Evolutionary conservation across 2,329 filamentous ascomycete species (phyloP).

Genomic region (Colletotrichum sp.): DNA sequence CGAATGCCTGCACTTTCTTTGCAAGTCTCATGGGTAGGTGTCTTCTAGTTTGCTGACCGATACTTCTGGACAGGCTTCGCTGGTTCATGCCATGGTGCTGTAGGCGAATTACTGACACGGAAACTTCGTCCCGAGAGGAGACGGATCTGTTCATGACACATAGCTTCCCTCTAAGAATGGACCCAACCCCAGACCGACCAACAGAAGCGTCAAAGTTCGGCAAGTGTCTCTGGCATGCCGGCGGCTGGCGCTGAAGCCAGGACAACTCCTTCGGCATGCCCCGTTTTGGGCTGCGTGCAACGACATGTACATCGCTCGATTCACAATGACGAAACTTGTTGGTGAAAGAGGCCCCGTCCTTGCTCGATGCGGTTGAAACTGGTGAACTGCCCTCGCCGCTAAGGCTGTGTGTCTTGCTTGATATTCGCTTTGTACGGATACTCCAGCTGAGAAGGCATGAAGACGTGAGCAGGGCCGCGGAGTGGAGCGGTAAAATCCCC

Average conservation of each 20-base stretch:
- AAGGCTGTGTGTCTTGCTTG: not conserved
- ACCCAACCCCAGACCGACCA: not conserved
- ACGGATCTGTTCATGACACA: not conserved
- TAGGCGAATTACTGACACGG: not conserved
- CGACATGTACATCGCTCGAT: not conserved
- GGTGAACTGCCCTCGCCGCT: not conserved
- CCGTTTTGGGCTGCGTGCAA: not conserved
- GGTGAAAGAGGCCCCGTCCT: not conserved
- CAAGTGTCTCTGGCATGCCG: not conserved
- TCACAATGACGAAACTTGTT: not conserved
- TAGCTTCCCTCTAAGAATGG: not conserved
- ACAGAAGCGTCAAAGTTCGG: not conserved
- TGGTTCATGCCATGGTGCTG: not conserved
- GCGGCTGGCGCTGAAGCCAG: not conserved
- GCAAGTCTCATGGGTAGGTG: not conserved
- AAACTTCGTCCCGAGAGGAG: not conserved
- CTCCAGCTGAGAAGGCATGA: not conserved
- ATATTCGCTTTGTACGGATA: not conserved
- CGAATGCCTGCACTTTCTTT: not conserved
- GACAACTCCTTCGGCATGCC: not conserved
- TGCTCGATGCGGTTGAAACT: not conserved
- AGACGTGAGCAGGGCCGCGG: not conserved
- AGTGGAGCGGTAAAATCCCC: conserved; percentile 12
- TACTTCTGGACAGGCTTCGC: not conserved
- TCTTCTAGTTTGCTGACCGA: not conserved